These are phyloP conservation scores for Coffea eugenioides DNA, from an alignment of 257 asterid species.

Conservation along the genomic window DNA sequence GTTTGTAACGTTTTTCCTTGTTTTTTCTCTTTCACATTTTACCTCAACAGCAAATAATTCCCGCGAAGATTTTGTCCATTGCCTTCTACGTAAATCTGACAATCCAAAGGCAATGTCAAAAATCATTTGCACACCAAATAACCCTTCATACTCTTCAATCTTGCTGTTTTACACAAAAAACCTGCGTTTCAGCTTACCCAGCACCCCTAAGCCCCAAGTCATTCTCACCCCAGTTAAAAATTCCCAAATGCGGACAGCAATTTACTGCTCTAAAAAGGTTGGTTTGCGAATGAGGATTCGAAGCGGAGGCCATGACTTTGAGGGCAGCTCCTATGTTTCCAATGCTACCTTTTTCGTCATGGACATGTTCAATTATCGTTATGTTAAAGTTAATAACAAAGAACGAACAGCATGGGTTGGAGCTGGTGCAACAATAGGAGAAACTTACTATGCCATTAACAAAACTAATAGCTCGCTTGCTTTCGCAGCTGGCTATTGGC, in stretches of 20 bases:
- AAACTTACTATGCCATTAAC: conserved; percentile 9
- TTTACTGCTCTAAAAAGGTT: conserved; percentile 14
- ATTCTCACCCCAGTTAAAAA: conserved; percentile 12
- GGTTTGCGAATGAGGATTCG: conserved; percentile 19
- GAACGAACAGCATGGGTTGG: conserved; percentile 20
- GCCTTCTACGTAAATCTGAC: background rate
- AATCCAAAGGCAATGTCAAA: background rate
- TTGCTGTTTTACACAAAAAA: conserved; percentile 3
- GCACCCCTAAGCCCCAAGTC: conserved; percentile 13
- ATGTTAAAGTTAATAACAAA: background rate
- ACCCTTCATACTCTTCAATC: conserved; percentile 12
- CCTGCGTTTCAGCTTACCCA: background rate
- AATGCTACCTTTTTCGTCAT: conserved; percentile 16
- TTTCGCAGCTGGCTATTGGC: conserved; percentile 18
- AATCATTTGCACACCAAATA: background rate
- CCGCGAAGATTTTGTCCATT: background rate
- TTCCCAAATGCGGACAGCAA: conserved; percentile 16
- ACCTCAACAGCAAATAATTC: no score
- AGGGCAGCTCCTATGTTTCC: conserved; percentile 13
- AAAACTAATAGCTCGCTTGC: background rate
- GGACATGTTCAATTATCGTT: conserved; percentile 15
- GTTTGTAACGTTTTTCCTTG: no score
- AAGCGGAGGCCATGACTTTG: conserved; percentile 27
- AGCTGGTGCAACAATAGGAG: conserved; percentile 22
- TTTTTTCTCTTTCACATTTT: no score